Percentiles rank a stretch among this genome's conserved stretches.
Evolutionary conservation across 1,139 yeast species (phyloP).

Genomic region (Kodamaea sp.): DNA sequence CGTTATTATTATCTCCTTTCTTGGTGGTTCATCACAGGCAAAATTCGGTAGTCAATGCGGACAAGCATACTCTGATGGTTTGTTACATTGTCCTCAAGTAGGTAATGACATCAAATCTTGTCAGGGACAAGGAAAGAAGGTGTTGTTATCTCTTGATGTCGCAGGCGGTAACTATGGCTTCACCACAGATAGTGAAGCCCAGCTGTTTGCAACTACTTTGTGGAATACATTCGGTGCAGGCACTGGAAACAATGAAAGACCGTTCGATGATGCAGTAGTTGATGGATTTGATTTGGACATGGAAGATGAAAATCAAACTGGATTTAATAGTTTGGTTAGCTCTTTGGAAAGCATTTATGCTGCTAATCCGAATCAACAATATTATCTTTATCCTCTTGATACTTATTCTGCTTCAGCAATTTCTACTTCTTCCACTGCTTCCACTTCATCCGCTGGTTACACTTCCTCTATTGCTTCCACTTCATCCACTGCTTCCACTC

Average conservation of each 20-base stretch:
- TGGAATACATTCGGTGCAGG: slow-evolving; percentile 21
- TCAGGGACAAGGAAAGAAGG: slow-evolving; percentile 16
- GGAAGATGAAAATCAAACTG: slow-evolving; percentile 14
- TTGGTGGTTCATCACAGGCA: slow-evolving; percentile 13
- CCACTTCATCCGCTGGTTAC: slow-evolving; percentile 3
- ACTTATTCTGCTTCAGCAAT: slow-evolving; percentile 8
- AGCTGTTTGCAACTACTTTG: slow-evolving; percentile 14
- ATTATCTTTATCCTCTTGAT: slow-evolving; percentile 3
- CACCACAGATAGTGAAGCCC: slow-evolving; percentile 12
- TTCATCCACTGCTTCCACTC: slow-evolving; percentile 5
- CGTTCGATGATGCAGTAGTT: slow-evolving; percentile 20
- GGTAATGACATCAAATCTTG: slow-evolving; percentile 18
- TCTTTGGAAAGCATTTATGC: slow-evolving; percentile 4
- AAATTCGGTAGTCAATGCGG: slow-evolving; percentile 17
- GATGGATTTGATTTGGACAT: slow-evolving; percentile 23
- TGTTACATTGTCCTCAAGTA: slow-evolving; percentile 15
- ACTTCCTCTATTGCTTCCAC: slow-evolving; percentile 8
- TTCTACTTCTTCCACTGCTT: slow-evolving; percentile 6
- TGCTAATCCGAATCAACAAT: slow-evolving; percentile 8
- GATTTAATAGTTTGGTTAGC: slow-evolving; percentile 16
- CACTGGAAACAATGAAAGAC: slow-evolving; percentile 12
- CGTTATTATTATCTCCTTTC: slow-evolving; percentile 17
- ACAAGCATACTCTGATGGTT: slow-evolving; percentile 12
- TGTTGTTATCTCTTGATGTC: slow-evolving; percentile 20
- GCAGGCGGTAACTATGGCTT: slow-evolving; percentile 16